Base-by-base conservation (phyloP, 2,329 filamentous ascomycete species). In the Xylaria sp. region DNA sequence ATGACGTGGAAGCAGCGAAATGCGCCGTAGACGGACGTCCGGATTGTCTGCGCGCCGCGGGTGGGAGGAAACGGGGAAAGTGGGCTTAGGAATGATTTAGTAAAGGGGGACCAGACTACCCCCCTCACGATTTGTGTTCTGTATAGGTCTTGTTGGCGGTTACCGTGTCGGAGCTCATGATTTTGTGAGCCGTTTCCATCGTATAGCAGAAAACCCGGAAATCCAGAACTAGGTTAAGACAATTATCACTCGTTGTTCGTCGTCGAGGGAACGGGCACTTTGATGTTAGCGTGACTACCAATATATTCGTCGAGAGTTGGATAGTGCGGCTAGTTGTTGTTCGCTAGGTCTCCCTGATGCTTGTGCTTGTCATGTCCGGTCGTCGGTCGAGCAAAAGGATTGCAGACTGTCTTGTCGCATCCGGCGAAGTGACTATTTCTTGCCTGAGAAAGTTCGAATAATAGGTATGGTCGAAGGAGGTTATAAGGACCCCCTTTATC, bases 141-240 rank as follows among this genome's bases (percentile, higher is more conserved):
- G 44, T 40, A 51, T 40, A 40, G 31, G 37, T 59, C 29, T 27
- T 43, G 10, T 51, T 51, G 25, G 43, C 29, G 43, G 51, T 51
- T 27, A 29, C 3, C 40, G 4, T 27, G 19, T 51, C 23, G 33
- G 27, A 35, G 44, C 52, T 56, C 47, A 35, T 52, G 35, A 9
- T 56, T 38, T 47, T 40, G 47, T 35, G 33, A 41, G 47, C 25
- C n/a, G 27, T 43, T 41, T 49, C 25, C 15, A 40, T 47, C 38
- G 21, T 11, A 38, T 44, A 43, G 53, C 19, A 38, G 17, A 62
- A 31, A 44, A 41, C 6, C n/a, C 41, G 51, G 15, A 51, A 17
- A 48, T 37, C 23, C 43, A 38, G 11, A 31, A 40, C 23, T 47
- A 19, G n/a, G 43, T 27, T 23, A 17, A 27, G 17, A 38, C 5